Evolutionary conservation across 768 basidiomycete species (phyloP).

Genomic region (Boletus insuetus): DNA sequence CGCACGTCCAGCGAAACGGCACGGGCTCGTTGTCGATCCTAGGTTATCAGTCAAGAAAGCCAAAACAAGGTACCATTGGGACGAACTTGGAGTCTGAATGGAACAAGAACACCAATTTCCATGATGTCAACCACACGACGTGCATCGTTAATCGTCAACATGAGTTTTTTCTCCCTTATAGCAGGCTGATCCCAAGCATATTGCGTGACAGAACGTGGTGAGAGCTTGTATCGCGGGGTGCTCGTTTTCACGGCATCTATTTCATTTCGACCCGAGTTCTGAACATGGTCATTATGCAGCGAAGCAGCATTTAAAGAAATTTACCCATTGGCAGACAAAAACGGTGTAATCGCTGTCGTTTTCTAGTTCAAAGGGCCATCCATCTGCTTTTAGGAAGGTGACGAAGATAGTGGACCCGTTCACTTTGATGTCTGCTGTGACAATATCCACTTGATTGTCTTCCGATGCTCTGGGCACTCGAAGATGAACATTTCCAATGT

Average conservation of each 20-base stretch:
- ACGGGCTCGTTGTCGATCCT: constrained; percentile 56
- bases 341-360: constrained; percentile 79
- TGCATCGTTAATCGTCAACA: constrained; percentile 58
- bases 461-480: constrained; percentile 50
- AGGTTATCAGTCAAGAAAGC: neutral
- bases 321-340: constrained; percentile 72
- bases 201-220: constrained; percentile 48
- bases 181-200: constrained; percentile 98
- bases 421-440: constrained; percentile 76
- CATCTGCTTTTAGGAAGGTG: constrained; percentile 58
- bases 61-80: neutral
- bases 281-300: constrained; percentile 24
- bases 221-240: constrained; percentile 51
- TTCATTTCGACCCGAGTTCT: constrained; percentile 47
- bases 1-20: constrained; percentile 89
- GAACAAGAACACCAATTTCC: constrained; percentile 91
- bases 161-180: constrained; percentile 73
- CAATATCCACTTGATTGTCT: constrained; percentile 46
- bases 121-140: constrained; percentile 80
- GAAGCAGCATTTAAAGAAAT: constrained; percentile 1
- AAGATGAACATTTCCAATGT: constrained; percentile 82
- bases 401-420: constrained; percentile 89
- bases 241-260: constrained; percentile 37
- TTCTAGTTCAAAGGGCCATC: constrained; percentile 89
- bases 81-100: constrained; percentile 81